Conservation (phyloP, 1,139 yeast genomes). For the Yamadazyma jaroonii region DNA sequence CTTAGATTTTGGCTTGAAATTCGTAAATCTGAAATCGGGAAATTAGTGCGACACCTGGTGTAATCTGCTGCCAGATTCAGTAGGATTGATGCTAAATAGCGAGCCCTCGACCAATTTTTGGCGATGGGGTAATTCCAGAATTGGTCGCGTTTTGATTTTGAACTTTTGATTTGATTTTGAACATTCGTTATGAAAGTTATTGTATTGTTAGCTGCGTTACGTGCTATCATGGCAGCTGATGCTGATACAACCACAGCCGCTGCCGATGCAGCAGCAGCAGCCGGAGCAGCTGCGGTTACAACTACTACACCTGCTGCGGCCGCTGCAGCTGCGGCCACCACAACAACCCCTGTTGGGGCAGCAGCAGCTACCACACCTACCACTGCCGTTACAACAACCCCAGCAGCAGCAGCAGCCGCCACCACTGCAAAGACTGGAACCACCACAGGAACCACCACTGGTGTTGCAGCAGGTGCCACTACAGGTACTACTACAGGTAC, state of each 20-base stretch:
- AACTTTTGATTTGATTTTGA: not conserved
- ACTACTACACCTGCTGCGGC: constrained; percentile 2
- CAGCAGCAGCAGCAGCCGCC: not conserved
- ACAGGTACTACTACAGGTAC: constrained; percentile 4
- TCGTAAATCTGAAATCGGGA: too few relatives aligned
- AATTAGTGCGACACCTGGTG: too few relatives aligned
- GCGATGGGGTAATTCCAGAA: too few relatives aligned
- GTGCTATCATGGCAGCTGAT: not conserved
- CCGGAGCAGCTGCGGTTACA: not conserved
- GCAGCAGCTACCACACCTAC: not conserved
- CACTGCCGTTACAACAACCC: not conserved
- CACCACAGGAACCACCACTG: constrained; percentile 1
- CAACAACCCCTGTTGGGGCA: not conserved
- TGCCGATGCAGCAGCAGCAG: constrained; percentile 11
- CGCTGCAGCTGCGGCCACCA: constrained; percentile 2
- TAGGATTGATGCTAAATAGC: too few relatives aligned
- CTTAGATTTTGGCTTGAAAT: too few relatives aligned
- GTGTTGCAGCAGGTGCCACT: constrained; percentile 1
- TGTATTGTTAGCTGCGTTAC: constrained; percentile 2
- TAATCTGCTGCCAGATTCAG: too few relatives aligned
- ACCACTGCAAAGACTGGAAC: not conserved
- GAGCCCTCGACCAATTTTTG: too few relatives aligned
- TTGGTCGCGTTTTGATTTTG: constrained; percentile 5
- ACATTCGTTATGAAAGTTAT: constrained; percentile 7
- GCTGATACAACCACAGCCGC: constrained; percentile 5